Percentiles rank a stretch among this genome's conserved stretches.
These are phyloP conservation scores for Aquanectria penicillioides DNA, from an alignment of 2,329 filamentous ascomycete genomes.

Conservation along the genomic window DNA sequence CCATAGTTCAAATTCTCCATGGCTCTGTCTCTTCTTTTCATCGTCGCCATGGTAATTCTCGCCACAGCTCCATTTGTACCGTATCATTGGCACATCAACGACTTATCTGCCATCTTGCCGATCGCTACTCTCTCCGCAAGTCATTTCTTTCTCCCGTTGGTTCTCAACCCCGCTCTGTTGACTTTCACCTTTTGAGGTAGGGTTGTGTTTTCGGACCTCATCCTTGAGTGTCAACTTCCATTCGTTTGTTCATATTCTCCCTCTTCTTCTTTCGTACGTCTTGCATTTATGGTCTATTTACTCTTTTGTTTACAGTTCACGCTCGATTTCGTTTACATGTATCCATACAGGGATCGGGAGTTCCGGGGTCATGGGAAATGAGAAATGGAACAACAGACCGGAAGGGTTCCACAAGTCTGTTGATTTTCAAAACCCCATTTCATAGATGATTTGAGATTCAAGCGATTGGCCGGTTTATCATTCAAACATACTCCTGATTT, in stretches of 20 bases:
- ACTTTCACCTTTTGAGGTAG: slow-evolving; percentile 79
- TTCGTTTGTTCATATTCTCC: no score
- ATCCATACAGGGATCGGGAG: not conserved
- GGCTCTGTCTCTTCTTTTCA: slow-evolving; percentile 66
- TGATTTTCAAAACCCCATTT: not conserved
- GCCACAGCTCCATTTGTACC: slow-evolving; percentile 73
- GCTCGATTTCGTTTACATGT: not conserved
- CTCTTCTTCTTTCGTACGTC: no score
- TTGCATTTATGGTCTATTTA: slow-evolving; percentile 8
- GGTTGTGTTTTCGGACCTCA: no score
- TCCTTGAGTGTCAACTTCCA: no score
- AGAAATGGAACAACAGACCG: not conserved
- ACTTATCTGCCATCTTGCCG: slow-evolving; percentile 80
- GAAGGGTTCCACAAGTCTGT: not conserved
- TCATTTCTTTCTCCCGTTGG: slow-evolving; percentile 77
- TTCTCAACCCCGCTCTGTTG: slow-evolving; percentile 82
- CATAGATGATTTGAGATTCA: slow-evolving; percentile 6
- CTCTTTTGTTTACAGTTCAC: not conserved
- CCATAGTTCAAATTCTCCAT: slow-evolving; percentile 80
- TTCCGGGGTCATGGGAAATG: not conserved
- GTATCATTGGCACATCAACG: slow-evolving; percentile 71
- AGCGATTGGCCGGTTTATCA: no score
- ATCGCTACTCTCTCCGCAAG: slow-evolving; percentile 76
- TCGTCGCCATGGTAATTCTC: slow-evolving; percentile 71
- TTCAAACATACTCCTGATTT: no score